phyloP scores from a whole-genome alignment of 73 alveolate species.

The Paramecium biaurelia region DNA sequence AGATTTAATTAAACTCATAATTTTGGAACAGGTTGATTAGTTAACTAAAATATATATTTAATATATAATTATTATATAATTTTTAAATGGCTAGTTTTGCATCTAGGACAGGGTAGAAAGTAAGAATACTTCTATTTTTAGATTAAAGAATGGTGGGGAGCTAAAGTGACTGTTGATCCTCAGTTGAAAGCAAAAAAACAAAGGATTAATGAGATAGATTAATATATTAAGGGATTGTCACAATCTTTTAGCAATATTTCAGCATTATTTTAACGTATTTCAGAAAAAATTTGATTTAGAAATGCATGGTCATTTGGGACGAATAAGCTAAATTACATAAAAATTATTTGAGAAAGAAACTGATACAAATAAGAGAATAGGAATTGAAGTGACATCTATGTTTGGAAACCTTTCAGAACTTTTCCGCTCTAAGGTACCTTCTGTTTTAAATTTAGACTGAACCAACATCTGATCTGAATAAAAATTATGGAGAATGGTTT shows the following conservation, averaged over 20 bases:
- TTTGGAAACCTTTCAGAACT: slow-evolving; percentile 51
- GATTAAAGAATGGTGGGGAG: slow-evolving; percentile 60
- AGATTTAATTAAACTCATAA: not conserved
- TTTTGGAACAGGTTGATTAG: slow-evolving; percentile 47
- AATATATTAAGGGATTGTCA: slow-evolving; percentile 15
- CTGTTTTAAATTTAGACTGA: not conserved
- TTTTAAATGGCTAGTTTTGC: slow-evolving; percentile 36
- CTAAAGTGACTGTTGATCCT: slow-evolving; percentile 7
- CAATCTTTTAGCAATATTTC: not conserved
- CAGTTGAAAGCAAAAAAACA: not conserved
- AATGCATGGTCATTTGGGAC: not conserved
- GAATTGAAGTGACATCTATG: slow-evolving; percentile 33
- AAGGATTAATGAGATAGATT: slow-evolving; percentile 28
- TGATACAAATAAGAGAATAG: slow-evolving; percentile 32
- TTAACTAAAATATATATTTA: not conserved
- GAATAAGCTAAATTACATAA: not conserved
- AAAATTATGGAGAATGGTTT: slow-evolving; percentile 39
- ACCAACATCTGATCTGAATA: not conserved
- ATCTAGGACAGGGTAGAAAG: slow-evolving; percentile 41
- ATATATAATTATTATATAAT: not conserved
- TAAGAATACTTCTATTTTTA: not conserved
- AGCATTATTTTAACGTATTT: not conserved
- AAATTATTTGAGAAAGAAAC: slow-evolving; percentile 28
- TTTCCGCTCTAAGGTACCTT: not conserved
- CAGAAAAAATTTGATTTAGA: not conserved